Evolutionary conservation across 2,329 filamentous ascomycete species (phyloP), one percentile per base, ranked within the genome.

Genomic region (Cladosporium colombiae): DNA sequence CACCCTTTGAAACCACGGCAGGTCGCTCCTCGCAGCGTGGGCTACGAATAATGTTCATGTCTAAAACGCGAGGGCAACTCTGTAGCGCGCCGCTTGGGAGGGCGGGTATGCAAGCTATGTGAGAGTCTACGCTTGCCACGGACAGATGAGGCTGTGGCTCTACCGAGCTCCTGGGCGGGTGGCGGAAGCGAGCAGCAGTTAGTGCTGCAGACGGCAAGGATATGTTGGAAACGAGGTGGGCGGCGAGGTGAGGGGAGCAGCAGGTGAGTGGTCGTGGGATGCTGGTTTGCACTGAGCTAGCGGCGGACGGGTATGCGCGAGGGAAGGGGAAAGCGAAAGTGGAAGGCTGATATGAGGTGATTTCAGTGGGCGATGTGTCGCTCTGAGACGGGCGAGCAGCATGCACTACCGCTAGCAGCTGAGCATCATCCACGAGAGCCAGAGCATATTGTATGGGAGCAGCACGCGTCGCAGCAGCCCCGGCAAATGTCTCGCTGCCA

Each of bases 41-140:
- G n/a, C 46, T 21, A 35, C 25, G 59, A 29, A 62, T 14, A 21
- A 64, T 52, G 49, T 44, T 46, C 35, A 40, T 33, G 37, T 49
- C 35, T 35, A 57, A 64, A 64, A 64, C 62, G 56, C 57, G 57
- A 59, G 53, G 55, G 53, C 53, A 65, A 61, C 52, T 57, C 52
- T 57, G 52, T 64, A 64, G 62, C 52, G 62, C 29, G 16, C 23
- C 33, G 52, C 25, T 57, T 62, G 46, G 29, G 29, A 37, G 16
- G 25, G 59, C 18, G 49, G 29, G 14, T 55, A 53, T 50, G 29
- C 21, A 40, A 62, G 59, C 59, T 33, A 35, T 33, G 14, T 31
- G 52, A 27, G n/a, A 62, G 44, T 52, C 40, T 27, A 46, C 35
- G 35, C 4, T 5, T 18, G 35, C 27, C 7, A 40, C 40, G 37